Evolutionary conservation across 139 green algal species (phyloP), one percentile per base, ranked within the genome.

Genomic region (Coelastrella sp.): DNA sequence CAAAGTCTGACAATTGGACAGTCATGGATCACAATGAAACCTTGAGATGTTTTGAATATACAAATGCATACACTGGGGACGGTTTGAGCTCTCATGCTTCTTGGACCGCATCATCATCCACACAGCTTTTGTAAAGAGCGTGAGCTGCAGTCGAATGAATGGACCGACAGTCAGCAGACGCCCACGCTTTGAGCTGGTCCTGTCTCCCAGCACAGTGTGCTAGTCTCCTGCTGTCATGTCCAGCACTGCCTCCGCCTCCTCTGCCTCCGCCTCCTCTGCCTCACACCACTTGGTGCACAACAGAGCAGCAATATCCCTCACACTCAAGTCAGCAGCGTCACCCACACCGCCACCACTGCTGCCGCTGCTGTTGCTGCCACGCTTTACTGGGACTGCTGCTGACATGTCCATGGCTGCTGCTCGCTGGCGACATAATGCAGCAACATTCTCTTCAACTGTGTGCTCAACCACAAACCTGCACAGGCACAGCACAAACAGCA

Each of bases 401-500:
- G 90, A 87, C 87, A 95, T 86, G 84, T 95, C 93, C 94, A 94
- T 95, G 15, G 87, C 93, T 1, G 90, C 91, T 0, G 92, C 92
- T 0, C 95, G 90, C 70, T 91, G 76, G 12, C 82, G 59, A 72
- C 87, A 90, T 61, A 97, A 89, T 6, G 84, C 68, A 15, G 94
- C 86, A 61, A 98, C 96, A 56, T 96, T 97, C 90, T 98, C 94
- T 92, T 99, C 97, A n/a, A 99, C 91, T 0, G 94, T 97, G 65
- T 91, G 80, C 8, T 83, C 22, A 60, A 97, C 88, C 19, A 98
- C 85, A 92, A 98, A 98, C 25, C 95, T 94, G 35, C 66, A 82
- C 10, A n/a, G 24, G 24, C n/a, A n/a, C 4, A 14, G 14, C 15
- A 83, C 24, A 83, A 7, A 24, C 6, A 17, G 25, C 7, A 25